Evolutionary conservation across 805 yeast species (phyloP), one percentile per base, ranked within the genome.

Genomic region (Yarrowia sp.): DNA sequence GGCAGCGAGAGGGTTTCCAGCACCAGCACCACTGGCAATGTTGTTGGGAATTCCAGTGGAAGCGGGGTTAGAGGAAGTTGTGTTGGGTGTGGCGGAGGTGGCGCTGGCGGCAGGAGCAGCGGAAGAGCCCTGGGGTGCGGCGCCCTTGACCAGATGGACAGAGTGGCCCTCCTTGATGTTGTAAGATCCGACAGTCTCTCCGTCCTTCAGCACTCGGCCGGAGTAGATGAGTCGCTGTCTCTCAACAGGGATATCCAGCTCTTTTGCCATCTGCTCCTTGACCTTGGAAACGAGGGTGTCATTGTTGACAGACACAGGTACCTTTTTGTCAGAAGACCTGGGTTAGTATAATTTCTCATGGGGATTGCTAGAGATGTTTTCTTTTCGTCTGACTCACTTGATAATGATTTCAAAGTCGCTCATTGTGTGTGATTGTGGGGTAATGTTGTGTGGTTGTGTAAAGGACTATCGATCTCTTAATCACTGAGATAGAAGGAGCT

Each of bases 201-300:
- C 80, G 72, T 93, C 97, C 75, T 92, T 92, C 72, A 93, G 82
- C 35, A 95, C 96, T 70, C 93, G 88, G 43, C 99, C 99, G 2
- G 97, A 89, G 78, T 89, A 93, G 72, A 93, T 92, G 73, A 93
- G 81, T 66, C 98, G 82, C 77, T 92, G 98, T 67, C 88, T 83
- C n/a, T 82, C 88, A 1, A 84, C 85, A 5, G 96, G 87, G 48
- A 92, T 80, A 22, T 84, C 87, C 6, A 92, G 77, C 66, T 80
- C 82, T 21, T 79, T 78, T 26, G 86, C 86, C 61, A 93, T 80
- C 68, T 79, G 79, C 38, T 81, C 81, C 76, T 93, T 93, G 69
- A 93, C 81, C 67, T 87, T 89, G 22, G 79, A 77, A 35, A 93
- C 85, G 1, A 92, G 85, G 49, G 80, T 74, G 16, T 81, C 68